Percentiles rank a stretch among this genome's conserved stretches.
These are phyloP conservation scores for Kluyveromyces nonfermentans DNA, from an alignment of 805 yeast species.

Conservation along the genomic window DNA sequence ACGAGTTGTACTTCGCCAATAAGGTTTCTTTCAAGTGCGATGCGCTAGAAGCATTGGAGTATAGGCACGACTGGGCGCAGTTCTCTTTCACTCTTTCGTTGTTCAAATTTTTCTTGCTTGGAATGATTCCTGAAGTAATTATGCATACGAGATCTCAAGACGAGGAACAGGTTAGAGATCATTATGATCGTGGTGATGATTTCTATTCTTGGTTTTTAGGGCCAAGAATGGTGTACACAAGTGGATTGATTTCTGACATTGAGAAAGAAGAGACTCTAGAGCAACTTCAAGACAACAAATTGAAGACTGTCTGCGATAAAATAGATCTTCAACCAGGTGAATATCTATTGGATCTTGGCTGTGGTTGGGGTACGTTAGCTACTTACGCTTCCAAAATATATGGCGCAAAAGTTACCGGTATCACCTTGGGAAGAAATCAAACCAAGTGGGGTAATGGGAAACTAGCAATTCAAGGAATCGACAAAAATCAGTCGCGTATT, in stretches of 20 bases:
- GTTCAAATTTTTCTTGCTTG: conserved; percentile 72
- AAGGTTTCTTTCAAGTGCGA: conserved; percentile 86
- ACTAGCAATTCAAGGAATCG: conserved; percentile 58
- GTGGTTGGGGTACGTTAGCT: conserved; percentile 95
- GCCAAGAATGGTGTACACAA: conserved; percentile 88
- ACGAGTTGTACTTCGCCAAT: conserved; percentile 73
- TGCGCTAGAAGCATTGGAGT: conserved; percentile 72
- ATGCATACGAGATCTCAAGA: conserved; percentile 90
- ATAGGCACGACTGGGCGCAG: conserved; percentile 84
- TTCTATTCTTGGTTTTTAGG: conserved; percentile 91
- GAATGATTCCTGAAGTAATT: conserved; percentile 88
- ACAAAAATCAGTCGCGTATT: conserved; percentile 60
- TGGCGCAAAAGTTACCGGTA: conserved; percentile 82
- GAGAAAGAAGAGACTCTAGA: conserved; percentile 63
- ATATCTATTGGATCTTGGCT: conserved; percentile 72
- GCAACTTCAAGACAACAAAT: conserved; percentile 80
- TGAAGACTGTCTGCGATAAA: conserved; percentile 81
- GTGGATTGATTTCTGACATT: conserved; percentile 73
- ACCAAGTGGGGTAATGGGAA: conserved; percentile 79
- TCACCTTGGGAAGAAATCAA: conserved; percentile 84
- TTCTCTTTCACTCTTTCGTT: conserved; percentile 70
- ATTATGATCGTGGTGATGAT: conserved; percentile 94
- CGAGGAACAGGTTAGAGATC: conserved; percentile 93
- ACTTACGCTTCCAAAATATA: conserved; percentile 72
- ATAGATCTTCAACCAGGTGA: conserved; percentile 68